Conservation (phyloP, 495 filamentous ascomycete genomes). For the Xylona heveae region DNA sequence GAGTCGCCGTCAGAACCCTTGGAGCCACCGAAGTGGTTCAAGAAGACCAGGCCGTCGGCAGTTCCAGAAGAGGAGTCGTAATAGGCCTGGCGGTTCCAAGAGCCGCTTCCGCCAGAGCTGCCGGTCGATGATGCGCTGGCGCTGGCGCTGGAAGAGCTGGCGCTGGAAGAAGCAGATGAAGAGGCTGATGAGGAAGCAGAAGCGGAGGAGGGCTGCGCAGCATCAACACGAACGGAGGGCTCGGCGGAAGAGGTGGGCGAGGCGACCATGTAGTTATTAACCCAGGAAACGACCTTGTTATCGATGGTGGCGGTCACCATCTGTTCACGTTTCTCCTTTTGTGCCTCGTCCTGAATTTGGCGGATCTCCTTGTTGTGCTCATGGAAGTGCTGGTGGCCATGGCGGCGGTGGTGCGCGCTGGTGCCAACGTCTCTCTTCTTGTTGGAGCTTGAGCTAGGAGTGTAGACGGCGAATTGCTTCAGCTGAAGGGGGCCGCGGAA, state of each 20-base stretch:
- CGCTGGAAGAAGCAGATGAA: neutral
- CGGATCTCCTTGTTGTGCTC: conserved; percentile 7
- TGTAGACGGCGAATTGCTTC: conserved; percentile 42
- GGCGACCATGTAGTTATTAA: conserved; percentile 35
- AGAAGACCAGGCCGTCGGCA: conserved; percentile 37
- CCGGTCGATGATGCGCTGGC: neutral
- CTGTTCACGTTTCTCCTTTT: conserved; percentile 8
- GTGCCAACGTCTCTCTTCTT: conserved; percentile 13
- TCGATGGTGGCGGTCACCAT: conserved; percentile 38
- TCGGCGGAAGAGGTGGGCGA: conserved; percentile 6
- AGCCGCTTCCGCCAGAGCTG: neutral
- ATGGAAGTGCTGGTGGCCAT: conserved; percentile 18
- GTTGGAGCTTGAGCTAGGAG: conserved; percentile 13
- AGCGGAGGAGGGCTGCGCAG: neutral
- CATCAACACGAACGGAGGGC: no score
- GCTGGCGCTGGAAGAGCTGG: neutral
- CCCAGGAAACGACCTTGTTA: conserved; percentile 37
- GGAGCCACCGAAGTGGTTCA: conserved; percentile 39
- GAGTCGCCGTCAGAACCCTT: no score
- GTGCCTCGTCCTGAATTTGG: no score
- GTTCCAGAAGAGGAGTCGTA: conserved; percentile 27
- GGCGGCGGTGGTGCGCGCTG: conserved; percentile 15
- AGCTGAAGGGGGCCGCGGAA: conserved; percentile 45
- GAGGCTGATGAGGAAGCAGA: neutral
- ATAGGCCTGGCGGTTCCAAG: conserved; percentile 26